phyloP scores from a whole-genome alignment of 2,329 filamentous ascomycete species.

The Aspergillus sp. region DNA sequence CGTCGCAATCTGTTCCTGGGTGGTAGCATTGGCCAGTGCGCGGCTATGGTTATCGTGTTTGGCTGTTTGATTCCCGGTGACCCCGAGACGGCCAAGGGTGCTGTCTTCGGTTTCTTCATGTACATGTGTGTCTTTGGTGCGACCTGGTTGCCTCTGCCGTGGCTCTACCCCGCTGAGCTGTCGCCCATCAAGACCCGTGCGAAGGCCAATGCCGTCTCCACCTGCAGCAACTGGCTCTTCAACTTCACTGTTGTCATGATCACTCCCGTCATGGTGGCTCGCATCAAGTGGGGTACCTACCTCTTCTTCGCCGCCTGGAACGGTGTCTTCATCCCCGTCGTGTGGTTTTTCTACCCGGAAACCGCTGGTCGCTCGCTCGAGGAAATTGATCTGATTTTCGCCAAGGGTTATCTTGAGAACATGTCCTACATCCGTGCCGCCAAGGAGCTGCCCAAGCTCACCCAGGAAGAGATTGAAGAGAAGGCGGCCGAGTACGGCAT shows the following conservation, averaged over 20 bases:
- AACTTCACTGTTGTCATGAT: constrained; percentile 1
- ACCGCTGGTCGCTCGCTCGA: constrained; percentile 19
- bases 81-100: constrained; percentile 8
- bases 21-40: not conserved
- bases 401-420: constrained; percentile 7
- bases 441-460: not conserved
- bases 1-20: constrained; percentile 1
- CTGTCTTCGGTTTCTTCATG: constrained; percentile 31
- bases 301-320: constrained; percentile 10
- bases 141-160: not conserved
- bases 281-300: not conserved
- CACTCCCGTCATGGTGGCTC: not conserved
- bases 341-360: constrained; percentile 23
- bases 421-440: not conserved
- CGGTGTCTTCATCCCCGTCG: constrained; percentile 14
- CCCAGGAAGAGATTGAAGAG: not conserved
- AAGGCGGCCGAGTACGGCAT: constrained; percentile 1
- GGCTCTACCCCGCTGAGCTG: constrained; percentile 1
- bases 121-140: constrained; percentile 1
- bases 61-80: constrained; percentile 5
- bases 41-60: constrained; percentile 1
- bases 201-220: constrained; percentile 1
- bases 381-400: constrained; percentile 21
- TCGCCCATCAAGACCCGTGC: constrained; percentile 1
- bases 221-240: constrained; percentile 1